Conservation (phyloP, 805 yeast genomes). For the Groenewaldozyma tartarivorans region DNA sequence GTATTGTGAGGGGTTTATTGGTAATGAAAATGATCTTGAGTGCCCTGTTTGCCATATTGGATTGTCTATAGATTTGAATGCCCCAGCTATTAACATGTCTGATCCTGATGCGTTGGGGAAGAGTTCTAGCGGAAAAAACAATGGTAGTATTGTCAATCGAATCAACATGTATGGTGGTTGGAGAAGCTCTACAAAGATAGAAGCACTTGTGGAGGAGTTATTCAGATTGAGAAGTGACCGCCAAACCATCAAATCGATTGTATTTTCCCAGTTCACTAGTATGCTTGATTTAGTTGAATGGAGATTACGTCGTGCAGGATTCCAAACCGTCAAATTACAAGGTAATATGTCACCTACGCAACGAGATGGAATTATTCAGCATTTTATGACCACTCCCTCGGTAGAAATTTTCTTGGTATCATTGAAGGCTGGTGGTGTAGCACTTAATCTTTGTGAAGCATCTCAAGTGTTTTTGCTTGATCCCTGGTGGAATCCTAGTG, state of each 20-base stretch:
- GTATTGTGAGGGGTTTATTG: slow-evolving; percentile 68
- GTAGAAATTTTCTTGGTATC: slow-evolving; percentile 94
- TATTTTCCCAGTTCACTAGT: slow-evolving; percentile 92
- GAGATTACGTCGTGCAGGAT: slow-evolving; percentile 91
- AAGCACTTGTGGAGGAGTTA: slow-evolving; percentile 88
- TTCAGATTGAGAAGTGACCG: slow-evolving; percentile 78
- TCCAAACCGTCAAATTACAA: slow-evolving; percentile 84
- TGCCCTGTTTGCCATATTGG: slow-evolving; percentile 98
- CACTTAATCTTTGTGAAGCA: slow-evolving; percentile 91
- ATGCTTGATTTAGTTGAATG: slow-evolving; percentile 95
- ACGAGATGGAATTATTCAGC: slow-evolving; percentile 80
- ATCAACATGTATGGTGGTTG: slow-evolving; percentile 77
- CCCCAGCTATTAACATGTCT: slow-evolving; percentile 64
- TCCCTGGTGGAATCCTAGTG: slow-evolving; percentile 99
- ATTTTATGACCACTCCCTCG: slow-evolving; percentile 84
- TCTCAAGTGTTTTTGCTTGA: slow-evolving; percentile 92
- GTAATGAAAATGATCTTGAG: slow-evolving; percentile 47
- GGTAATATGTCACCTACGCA: slow-evolving; percentile 97
- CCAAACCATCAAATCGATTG: slow-evolving; percentile 89
- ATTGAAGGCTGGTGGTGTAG: slow-evolving; percentile 98
- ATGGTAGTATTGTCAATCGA: slow-evolving; percentile 69
- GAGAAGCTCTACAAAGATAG: slow-evolving; percentile 94
- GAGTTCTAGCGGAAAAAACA: too few species aligned
- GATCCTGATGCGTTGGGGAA: slow-evolving; percentile 42
- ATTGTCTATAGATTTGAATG: slow-evolving; percentile 78